phyloP scores from a whole-genome alignment of 768 basidiomycete species.

The Termitomyces sp. region DNA sequence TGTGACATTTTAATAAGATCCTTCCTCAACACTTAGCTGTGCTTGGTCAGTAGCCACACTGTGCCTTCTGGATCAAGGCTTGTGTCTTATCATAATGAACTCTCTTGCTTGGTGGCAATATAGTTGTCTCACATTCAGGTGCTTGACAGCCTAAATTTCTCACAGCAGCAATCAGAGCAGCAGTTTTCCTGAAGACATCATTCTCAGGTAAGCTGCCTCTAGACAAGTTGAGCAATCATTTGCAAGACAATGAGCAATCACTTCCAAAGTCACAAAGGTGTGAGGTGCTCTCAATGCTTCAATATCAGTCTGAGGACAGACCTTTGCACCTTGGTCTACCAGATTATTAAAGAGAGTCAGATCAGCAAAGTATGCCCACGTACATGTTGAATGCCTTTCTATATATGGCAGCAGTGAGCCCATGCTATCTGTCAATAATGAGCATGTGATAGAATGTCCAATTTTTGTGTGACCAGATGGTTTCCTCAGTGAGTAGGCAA shows the following conservation, averaged over 20 bases:
- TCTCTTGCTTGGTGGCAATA: neutral
- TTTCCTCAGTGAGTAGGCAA: constrained; percentile 13
- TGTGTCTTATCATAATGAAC: neutral
- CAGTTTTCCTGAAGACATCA: neutral
- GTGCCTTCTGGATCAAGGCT: neutral
- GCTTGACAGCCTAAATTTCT: neutral
- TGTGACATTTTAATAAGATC: neutral
- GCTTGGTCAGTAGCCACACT: neutral
- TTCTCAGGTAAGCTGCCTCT: neutral
- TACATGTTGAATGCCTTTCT: constrained; percentile 16
- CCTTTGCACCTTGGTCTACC: constrained; percentile 16
- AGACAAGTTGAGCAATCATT: neutral
- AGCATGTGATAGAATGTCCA: neutral
- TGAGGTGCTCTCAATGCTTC: neutral
- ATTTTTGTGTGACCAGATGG: constrained; percentile 6
- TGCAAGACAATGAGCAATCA: neutral
- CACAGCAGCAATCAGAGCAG: neutral
- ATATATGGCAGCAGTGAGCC: constrained; percentile 8
- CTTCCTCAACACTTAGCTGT: neutral
- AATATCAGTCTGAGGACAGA: constrained; percentile 11
- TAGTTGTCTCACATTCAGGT: neutral
- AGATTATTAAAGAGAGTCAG: neutral
- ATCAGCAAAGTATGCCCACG: neutral
- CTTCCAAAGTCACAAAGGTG: neutral
- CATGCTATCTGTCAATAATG: constrained; percentile 2